A percentile compares a stretch with the other conserved stretches of the same genome.
Conservation (phyloP, 2,329 filamentous ascomycete species). For the Fusarium burgessii region DNA sequence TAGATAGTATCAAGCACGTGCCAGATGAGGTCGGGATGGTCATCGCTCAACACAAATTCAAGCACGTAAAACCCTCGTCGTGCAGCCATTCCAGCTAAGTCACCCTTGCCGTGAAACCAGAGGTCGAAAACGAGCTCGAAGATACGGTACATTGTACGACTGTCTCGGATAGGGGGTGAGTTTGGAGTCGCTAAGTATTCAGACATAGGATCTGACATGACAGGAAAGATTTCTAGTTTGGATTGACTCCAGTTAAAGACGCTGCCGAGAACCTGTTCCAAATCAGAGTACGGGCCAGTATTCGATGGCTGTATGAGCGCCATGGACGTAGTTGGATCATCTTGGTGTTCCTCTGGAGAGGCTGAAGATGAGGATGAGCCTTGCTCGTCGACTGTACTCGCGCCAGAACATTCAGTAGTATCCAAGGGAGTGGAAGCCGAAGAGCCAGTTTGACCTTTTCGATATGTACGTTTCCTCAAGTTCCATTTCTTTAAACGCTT, state of each 20-base stretch:
- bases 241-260: constrained; percentile 52
- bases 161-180: constrained; percentile 53
- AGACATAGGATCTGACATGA: constrained; percentile 52
- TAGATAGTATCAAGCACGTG: constrained; percentile 55
- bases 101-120: constrained; percentile 52
- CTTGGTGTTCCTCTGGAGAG: constrained; percentile 28
- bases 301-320: constrained; percentile 41
- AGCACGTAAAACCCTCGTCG: constrained; percentile 52
- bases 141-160: constrained; percentile 56
- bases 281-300: constrained; percentile 44
- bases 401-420: constrained; percentile 25
- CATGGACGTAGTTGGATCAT: constrained; percentile 28
- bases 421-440: constrained; percentile 39
- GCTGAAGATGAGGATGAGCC: constrained; percentile 27
- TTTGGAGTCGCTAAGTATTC: constrained; percentile 52
- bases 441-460: constrained; percentile 44
- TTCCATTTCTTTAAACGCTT: constrained; percentile 56
- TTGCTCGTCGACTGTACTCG: constrained; percentile 30
- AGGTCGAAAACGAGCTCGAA: constrained; percentile 55
- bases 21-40: constrained; percentile 55
- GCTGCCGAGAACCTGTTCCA: constrained; percentile 52
- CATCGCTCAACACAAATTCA: constrained; percentile 53
- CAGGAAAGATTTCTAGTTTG: constrained; percentile 49
- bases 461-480: constrained; percentile 52
- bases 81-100: constrained; percentile 53